Evolutionary conservation across 2,329 filamentous ascomycete species (phyloP).

Genomic region (Pseudogymnoascus sp.): DNA sequence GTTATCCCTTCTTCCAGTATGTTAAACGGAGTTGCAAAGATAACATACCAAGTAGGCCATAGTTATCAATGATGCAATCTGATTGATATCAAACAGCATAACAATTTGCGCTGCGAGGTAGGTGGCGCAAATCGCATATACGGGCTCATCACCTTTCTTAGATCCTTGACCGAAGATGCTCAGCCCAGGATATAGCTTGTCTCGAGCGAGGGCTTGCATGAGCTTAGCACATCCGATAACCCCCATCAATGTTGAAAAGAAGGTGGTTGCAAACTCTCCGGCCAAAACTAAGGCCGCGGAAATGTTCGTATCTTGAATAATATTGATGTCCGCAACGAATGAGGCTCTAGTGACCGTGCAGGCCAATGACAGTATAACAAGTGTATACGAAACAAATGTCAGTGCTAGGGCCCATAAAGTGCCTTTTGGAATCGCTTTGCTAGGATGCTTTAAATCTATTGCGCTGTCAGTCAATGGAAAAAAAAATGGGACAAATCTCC

Average conservation of each 20-base stretch:
- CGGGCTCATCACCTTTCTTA: constrained; percentile 62
- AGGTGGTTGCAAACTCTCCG: constrained; percentile 72
- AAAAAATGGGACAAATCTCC: background rate
- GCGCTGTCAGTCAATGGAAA: background rate
- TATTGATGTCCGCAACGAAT: constrained; percentile 64
- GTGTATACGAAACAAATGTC: constrained; percentile 66
- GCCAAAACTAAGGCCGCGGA: constrained; percentile 66
- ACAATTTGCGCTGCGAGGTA: constrained; percentile 69
- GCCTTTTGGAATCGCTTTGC: constrained; percentile 76
- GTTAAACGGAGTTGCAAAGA: background rate
- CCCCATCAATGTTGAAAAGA: constrained; percentile 83
- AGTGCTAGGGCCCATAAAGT: constrained; percentile 69
- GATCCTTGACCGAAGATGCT: constrained; percentile 67
- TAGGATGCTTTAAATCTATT: constrained; percentile 65
- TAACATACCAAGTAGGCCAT: constrained; percentile 68
- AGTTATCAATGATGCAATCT: constrained; percentile 81
- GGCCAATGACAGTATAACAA: constrained; percentile 73
- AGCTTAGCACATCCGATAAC: constrained; percentile 79
- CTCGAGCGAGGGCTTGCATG: constrained; percentile 72
- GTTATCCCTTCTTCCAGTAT: background rate
- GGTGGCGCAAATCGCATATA: constrained; percentile 67
- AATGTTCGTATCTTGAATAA: constrained; percentile 75
- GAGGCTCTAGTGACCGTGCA: constrained; percentile 66
- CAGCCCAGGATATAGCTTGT: constrained; percentile 70
- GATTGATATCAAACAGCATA: constrained; percentile 75